Evolutionary conservation across 176 grass and related monocot genomes (phyloP), one percentile per base, ranked within the genome.

Genomic region (Saccharum officinarum): DNA sequence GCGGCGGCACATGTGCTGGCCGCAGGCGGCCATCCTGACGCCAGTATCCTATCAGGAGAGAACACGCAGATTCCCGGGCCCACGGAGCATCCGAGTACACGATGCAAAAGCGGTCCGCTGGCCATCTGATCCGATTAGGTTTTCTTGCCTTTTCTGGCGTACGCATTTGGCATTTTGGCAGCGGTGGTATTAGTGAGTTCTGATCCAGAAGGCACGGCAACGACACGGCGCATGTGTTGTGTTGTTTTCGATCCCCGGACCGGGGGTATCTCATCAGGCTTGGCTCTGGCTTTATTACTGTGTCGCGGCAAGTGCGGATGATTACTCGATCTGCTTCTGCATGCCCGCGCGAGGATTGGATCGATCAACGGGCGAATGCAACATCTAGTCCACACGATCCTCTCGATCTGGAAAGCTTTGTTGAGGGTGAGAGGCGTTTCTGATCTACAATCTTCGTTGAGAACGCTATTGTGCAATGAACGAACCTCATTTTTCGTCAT

Each of bases 31-130:
- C 36, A 13, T 36, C 28, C 78, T 45, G 37, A 82, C 61, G 62
- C 76, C 36, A 59, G 7, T 3, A 0, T 12, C 85, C 80, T 71
- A 71, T 50, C 9, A 47, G 63, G 20, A 76, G 50, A 47, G 8
- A 60, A 82, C 85, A 82, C 79, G 71, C 82, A 79, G 20, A 11
- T 31, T 0, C 18, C 18, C 13, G 49, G 65, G 75, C 18, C 38
- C 37, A 1, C 10, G 10, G 16, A 11, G 74, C 74, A 45, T 78
- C 16, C 18, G 25, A 45, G 37, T 78, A 23, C 69, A 31, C 31
- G 42, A 50, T 34, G 78, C 78, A 44, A 57, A 75, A 82, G 71
- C 36, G 4, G 39, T 11, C 71, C 4, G 10, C 17, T 41, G 25
- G 36, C 30, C 36, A 25, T 75, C 42, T 16, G 15, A 66, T 55